A percentile compares a stretch with the other conserved stretches of the same genome.
These are phyloP conservation scores for Cladophialophora bantiana DNA, from an alignment of 2,329 filamentous ascomycete genomes.

Conservation along the genomic window DNA sequence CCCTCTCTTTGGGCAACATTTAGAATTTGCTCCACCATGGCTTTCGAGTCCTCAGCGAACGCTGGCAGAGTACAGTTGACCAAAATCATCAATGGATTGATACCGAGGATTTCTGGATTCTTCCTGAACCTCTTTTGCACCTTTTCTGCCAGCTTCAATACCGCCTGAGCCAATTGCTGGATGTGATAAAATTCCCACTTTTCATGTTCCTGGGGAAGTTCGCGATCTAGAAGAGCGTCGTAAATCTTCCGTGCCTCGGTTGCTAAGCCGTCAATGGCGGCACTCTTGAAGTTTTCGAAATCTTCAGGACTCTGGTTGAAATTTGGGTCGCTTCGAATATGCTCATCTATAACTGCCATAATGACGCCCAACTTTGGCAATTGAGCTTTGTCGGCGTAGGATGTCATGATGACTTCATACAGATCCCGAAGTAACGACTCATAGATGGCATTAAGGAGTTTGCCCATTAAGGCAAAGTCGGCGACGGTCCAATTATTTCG, in stretches of 20 bases:
- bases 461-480: slow-evolving; percentile 75
- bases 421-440: slow-evolving; percentile 85
- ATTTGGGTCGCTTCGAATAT: slow-evolving; percentile 78
- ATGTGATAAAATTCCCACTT: slow-evolving; percentile 92
- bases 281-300: slow-evolving; percentile 72
- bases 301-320: slow-evolving; percentile 77
- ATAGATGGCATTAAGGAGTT: slow-evolving; percentile 75
- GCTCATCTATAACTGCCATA: slow-evolving; percentile 80
- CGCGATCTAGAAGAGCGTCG: slow-evolving; percentile 75
- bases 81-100: slow-evolving; percentile 72
- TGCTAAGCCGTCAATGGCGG: slow-evolving; percentile 74
- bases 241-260: slow-evolving; percentile 82
- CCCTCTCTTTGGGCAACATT: slow-evolving; percentile 72
- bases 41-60: slow-evolving; percentile 87
- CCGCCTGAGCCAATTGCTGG: slow-evolving; percentile 83
- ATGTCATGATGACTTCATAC: slow-evolving; percentile 84
- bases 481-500: slow-evolving; percentile 72
- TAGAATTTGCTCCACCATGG: slow-evolving; percentile 82
- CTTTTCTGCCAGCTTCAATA: slow-evolving; percentile 83
- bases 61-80: slow-evolving; percentile 85
- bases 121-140: slow-evolving; percentile 92
- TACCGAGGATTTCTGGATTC: slow-evolving; percentile 85
- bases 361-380: slow-evolving; percentile 75
- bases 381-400: slow-evolving; percentile 81
- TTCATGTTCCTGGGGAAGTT: slow-evolving; percentile 79